Evolutionary conservation across 768 basidiomycete genomes (phyloP).

Genomic region (Pisolithus orientalis): DNA sequence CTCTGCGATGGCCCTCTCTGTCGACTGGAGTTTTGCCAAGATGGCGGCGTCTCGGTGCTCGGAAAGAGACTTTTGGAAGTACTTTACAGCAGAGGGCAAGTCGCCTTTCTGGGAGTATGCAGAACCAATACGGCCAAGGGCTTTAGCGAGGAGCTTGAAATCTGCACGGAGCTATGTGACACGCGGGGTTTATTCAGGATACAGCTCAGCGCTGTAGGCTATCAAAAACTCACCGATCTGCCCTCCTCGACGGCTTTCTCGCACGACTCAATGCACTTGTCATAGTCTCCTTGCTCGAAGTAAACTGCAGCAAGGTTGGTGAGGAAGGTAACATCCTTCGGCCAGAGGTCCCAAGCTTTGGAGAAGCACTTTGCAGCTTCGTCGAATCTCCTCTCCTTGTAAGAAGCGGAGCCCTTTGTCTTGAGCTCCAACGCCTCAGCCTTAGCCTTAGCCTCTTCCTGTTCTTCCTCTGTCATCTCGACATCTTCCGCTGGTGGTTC

Average conservation of each 20-base stretch:
- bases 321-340: conserved; percentile 89
- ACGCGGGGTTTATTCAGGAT: not conserved
- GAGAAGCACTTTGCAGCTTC: conserved; percentile 71
- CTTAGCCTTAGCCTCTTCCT: conserved; percentile 68
- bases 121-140: conserved; percentile 82
- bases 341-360: conserved; percentile 89
- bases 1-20: conserved; percentile 75
- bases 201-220: not conserved
- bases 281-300: conserved; percentile 90
- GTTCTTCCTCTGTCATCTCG: conserved; percentile 59
- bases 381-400: conserved; percentile 81
- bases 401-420: conserved; percentile 68
- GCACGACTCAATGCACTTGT: conserved; percentile 85
- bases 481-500: conserved; percentile 42
- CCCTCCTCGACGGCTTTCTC: conserved; percentile 98
- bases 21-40: conserved; percentile 81
- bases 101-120: conserved; percentile 82
- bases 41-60: conserved; percentile 96
- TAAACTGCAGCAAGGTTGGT: conserved; percentile 89
- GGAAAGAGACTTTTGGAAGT: conserved; percentile 87
- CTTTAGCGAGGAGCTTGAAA: conserved; percentile 94
- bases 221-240: conserved; percentile 47
- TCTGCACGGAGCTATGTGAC: conserved; percentile 69
- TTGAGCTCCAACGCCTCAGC: conserved; percentile 77
- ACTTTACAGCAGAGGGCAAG: conserved; percentile 73